Base-by-base conservation (phyloP, 495 filamentous ascomycete genomes). In the Penicillium simplicissimum region DNA sequence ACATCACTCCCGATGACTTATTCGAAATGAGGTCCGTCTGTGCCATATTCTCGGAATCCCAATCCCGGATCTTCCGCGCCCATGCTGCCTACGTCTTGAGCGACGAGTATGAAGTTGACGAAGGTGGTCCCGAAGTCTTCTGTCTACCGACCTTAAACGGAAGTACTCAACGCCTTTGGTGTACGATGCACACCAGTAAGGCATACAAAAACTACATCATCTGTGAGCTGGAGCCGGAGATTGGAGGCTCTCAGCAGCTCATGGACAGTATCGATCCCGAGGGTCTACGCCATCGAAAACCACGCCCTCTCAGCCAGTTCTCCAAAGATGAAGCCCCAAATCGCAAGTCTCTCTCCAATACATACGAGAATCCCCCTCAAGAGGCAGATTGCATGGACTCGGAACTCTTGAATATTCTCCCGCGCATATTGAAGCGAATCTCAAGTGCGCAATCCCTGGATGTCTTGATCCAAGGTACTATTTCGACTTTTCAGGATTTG, bases 391-490 rank as follows among this genome's bases (percentile, higher is more conserved):
- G 11, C 11, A 17, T 21, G 15, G 51, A 51, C 85, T 89, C 93
- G 82, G 90, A 91, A 63, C 87, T 93, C 17, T 90, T 95, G 73
- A 93, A 93, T 69, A 86, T 91, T 60, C 88, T 96, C 83, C 87
- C 90, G 14, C 90, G 94, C 67, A 87, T 96, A 9, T 88, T 93
- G 69, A 90, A 92, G 62, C 89, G 90, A 69, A 78, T 95, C 19
- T 82, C 89, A 21, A 85, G 83, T 9, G 88, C 91, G 8, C 80
- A 85, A 33, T 86, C 82, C 58, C 75, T 95, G 8, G 87, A 89
- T 11, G 25, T 9, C 0, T 57, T 74, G 23, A 35, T 71, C 25
- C 43, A 66, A 14, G 19, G 61, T 14, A 49, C 54, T 21, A 55
- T 65, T 5, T 34, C 28, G 7, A 57, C 76, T 6, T 78, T 95